Base-by-base conservation (phyloP, 805 yeast genomes). In the Phaffomyces opuntiae region DNA sequence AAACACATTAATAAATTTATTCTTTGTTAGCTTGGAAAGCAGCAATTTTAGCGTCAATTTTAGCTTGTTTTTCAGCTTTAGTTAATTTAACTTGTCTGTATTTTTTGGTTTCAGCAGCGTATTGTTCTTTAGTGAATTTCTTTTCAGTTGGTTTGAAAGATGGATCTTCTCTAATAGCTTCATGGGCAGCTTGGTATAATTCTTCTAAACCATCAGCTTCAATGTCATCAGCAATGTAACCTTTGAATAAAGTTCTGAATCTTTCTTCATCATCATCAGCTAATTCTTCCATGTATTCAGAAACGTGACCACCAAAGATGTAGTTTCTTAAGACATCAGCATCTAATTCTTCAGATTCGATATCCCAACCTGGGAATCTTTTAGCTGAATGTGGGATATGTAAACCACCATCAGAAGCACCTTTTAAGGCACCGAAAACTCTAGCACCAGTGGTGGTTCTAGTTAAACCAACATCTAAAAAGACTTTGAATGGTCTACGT, bases 361-460 rank as follows among this genome's bases (percentile, higher is more conserved):
- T 87, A 75, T 93, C 99, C 95, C 91, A 93, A 79, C 99, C 99
- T 76, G 99, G 99, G 96, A 90, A 93, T 85, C 99, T 90, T 83
- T 90, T 90, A 70, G 96, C 87, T 64, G 96, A 88, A 90, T 93
- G 99, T 63, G 99, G 99, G 70, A 93, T 80, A 90, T 86, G 88
- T 67, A 93, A 80, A 66, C 99, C 99, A 87, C 99, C 99, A 73
- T 93, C 99, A 57, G 98, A 91, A 68, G 99, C 99, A 86, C 99
- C 99, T 85, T 93, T 93, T 69, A 93, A 80, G 69, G 93, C 97
- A 87, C 98, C 99, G 68, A 93, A 93, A 73, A 93, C 81, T 77
- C 96, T 87, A 70, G 98, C 97, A 88, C 99, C 99, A 67, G 98
- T 90, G 78, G 99, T 93, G 78, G 99, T 89, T 85, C 99, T 90